Evolutionary conservation across 2,329 filamentous ascomycete genomes (phyloP).

Genomic region (Byssochlamys sp.): DNA sequence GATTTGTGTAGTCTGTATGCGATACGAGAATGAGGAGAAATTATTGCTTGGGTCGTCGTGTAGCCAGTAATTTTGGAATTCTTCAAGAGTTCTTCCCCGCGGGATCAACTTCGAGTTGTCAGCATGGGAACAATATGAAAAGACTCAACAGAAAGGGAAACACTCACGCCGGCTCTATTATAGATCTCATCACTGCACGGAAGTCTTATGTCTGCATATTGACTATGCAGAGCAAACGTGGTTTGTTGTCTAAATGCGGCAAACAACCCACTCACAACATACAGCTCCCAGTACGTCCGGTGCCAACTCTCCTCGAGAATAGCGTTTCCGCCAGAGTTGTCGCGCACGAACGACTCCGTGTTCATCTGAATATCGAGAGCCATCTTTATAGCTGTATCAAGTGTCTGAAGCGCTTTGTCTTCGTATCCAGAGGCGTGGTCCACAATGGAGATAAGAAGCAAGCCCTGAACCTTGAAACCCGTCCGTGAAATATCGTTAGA

Average conservation of each 20-base stretch:
- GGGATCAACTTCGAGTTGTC: constrained; percentile 42
- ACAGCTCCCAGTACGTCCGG: constrained; percentile 76
- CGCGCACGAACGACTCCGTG: constrained; percentile 46
- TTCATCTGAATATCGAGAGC: constrained; percentile 66
- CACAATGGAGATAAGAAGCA: constrained; percentile 21
- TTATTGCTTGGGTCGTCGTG: constrained; percentile 48
- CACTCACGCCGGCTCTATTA: constrained; percentile 9
- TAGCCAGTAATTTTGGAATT: constrained; percentile 52
- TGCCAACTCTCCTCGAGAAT: constrained; percentile 72
- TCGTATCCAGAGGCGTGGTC: constrained; percentile 20
- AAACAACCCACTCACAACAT: constrained; percentile 66
- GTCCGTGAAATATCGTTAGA: constrained; percentile 10
- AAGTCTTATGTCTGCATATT: constrained; percentile 55
- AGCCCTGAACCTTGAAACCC: constrained; percentile 23
- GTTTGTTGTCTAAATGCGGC: constrained; percentile 48
- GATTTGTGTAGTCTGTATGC: constrained; percentile 65
- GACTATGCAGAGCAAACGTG: constrained; percentile 16
- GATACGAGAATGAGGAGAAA: constrained; percentile 73
- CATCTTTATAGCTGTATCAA: constrained; percentile 56
- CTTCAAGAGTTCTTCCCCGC: constrained; percentile 44
- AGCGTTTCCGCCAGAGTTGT: constrained; percentile 41
- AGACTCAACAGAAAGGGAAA: not conserved
- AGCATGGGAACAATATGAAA: not conserved
- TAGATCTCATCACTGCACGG: constrained; percentile 64
- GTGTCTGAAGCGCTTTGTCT: constrained; percentile 18